Evolutionary conservation across 305 asterid genomes (phyloP).

Genomic region (Fraxinus platypoda): DNA sequence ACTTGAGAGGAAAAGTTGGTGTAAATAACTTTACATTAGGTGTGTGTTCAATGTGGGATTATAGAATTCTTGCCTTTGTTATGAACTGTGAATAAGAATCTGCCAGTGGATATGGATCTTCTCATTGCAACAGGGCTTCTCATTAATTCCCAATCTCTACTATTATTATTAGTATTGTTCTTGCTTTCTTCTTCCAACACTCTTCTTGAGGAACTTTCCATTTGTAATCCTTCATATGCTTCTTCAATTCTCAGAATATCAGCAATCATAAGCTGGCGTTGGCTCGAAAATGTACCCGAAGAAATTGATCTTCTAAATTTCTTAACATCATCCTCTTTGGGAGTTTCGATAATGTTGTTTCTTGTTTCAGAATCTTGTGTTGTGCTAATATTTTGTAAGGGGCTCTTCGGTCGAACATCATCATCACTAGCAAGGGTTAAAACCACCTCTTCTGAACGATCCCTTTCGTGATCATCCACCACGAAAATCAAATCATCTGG

Average conservation of each 20-base stretch:
- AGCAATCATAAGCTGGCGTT: slow-evolving; percentile 37
- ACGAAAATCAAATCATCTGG: slow-evolving; percentile 38
- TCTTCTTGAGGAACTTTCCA: slow-evolving; percentile 40
- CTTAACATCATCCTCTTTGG: slow-evolving; percentile 24
- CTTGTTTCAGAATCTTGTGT: neutral
- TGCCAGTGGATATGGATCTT: slow-evolving; percentile 41
- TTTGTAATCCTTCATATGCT: slow-evolving; percentile 24
- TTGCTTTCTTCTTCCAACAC: slow-evolving; percentile 12
- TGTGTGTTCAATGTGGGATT: slow-evolving; percentile 28
- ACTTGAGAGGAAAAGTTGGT: neutral
- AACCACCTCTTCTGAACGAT: slow-evolving; percentile 1
- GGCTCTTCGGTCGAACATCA: neutral
- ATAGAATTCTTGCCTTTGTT: slow-evolving; percentile 49
- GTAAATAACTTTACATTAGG: neutral
- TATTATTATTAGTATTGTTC: neutral
- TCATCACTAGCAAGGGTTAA: slow-evolving; percentile 9
- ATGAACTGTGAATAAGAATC: slow-evolving; percentile 31
- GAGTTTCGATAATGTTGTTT: neutral
- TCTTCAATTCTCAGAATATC: slow-evolving; percentile 45
- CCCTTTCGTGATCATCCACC: slow-evolving; percentile 32
- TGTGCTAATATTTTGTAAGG: neutral
- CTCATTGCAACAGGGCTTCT: slow-evolving; percentile 37
- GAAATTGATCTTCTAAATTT: slow-evolving; percentile 37
- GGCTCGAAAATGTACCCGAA: slow-evolving; percentile 31
- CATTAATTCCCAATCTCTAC: slow-evolving; percentile 21